phyloP scores from a whole-genome alignment of 176 grass and related monocot genomes.

The Juncus effusus region DNA sequence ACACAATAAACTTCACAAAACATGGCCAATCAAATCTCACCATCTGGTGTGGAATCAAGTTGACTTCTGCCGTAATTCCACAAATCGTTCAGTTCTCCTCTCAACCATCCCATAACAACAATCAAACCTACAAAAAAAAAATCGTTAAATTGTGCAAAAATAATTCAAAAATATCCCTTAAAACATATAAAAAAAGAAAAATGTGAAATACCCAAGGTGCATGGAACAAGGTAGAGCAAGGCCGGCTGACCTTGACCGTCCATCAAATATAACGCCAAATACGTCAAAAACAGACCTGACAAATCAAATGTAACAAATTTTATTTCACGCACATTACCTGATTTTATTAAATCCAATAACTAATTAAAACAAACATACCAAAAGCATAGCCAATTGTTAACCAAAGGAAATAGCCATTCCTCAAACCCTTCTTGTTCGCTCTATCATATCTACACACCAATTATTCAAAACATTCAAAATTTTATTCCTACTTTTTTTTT shows the following conservation, averaged over 20 bases:
- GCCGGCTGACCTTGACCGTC: constrained; percentile 87
- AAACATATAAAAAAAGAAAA: neutral
- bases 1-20: neutral
- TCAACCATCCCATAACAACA: constrained; percentile 68
- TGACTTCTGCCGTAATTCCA: constrained; percentile 76
- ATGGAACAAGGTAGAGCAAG: constrained; percentile 83
- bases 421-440: constrained; percentile 56
- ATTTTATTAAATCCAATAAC: neutral
- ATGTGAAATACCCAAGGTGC: constrained; percentile 63
- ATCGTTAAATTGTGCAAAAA: neutral
- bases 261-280: constrained; percentile 83
- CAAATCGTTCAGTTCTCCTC: constrained; percentile 74
- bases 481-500: neutral
- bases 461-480: too few species aligned
- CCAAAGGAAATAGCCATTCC: constrained; percentile 93
- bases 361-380: constrained; percentile 40
- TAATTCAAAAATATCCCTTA: neutral
- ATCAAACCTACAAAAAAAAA: constrained; percentile 44
- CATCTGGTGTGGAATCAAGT: constrained; percentile 6
- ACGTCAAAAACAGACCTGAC: constrained; percentile 85
- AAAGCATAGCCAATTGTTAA: constrained; percentile 75
- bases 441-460: constrained; percentile 64
- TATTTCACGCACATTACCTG: neutral
- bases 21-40: constrained; percentile 40
- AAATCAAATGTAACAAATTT: constrained; percentile 5